A percentile compares a stretch with the other conserved stretches of the same genome.
Conservation (phyloP, 495 filamentous ascomycete genomes). For the Rhizodiscina lignyota region DNA sequence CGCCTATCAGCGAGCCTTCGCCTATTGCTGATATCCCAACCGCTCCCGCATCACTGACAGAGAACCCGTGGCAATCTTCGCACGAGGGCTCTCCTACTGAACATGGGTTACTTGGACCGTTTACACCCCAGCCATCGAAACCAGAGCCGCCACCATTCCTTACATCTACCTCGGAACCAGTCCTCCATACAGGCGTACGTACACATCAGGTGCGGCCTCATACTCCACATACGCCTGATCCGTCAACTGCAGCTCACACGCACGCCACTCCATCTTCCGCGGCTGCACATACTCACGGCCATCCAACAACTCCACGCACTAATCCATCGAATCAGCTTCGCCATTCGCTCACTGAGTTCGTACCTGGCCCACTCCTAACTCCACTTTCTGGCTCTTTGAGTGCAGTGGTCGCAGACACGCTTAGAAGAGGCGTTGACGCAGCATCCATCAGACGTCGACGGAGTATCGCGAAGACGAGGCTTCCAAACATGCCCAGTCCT, state of each 20-base stretch:
- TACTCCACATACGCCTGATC: no score
- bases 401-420: conserved; percentile 28
- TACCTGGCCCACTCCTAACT: conserved; percentile 31
- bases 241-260: neutral
- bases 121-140: no score
- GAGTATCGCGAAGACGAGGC: no score
- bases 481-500: no score
- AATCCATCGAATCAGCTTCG: neutral
- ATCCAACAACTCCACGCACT: neutral
- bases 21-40: no score
- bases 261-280: neutral
- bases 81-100: no score
- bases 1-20: no score
- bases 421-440: conserved; percentile 1
- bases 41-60: no score
- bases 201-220: no score
- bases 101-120: no score
- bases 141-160: no score
- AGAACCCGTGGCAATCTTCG: neutral
- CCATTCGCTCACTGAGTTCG: conserved; percentile 10
- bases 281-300: neutral
- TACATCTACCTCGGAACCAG: neutral
- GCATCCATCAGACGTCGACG: no score
- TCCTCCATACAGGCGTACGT: neutral
- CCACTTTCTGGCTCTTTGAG: conserved; percentile 38